phyloP scores from a whole-genome alignment of 257 asterid genomes.

The Solanum dulcamara region DNA sequence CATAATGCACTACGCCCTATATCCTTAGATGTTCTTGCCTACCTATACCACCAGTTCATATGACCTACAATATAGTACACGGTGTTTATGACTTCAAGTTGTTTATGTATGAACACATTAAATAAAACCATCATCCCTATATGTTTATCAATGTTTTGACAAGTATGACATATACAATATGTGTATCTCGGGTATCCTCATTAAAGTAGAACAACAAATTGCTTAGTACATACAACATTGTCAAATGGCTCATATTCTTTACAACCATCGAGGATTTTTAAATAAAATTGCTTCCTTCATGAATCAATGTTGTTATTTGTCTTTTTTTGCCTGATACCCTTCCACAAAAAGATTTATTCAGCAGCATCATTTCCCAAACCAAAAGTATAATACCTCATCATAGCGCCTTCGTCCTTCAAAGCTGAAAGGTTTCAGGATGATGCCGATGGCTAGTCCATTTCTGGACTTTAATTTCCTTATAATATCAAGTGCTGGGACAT shows the following conservation, averaged over 20 bases:
- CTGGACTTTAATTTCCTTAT: conserved; percentile 47
- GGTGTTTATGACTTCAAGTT: neutral
- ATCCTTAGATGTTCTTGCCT: neutral
- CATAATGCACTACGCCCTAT: neutral
- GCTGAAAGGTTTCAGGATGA: conserved; percentile 83
- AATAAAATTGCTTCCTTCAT: neutral
- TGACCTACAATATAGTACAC: neutral
- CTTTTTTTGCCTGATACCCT: neutral
- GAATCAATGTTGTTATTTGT: neutral
- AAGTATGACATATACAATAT: neutral
- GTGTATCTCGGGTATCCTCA: neutral
- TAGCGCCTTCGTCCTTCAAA: conserved; percentile 94
- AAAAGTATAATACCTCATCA: conserved; percentile 44
- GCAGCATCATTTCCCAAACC: neutral
- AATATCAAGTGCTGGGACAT: conserved; percentile 57
- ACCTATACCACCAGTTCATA: neutral
- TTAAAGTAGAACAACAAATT: neutral
- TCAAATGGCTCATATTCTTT: neutral
- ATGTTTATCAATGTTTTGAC: neutral
- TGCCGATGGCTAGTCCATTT: conserved; percentile 58
- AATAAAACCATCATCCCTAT: neutral
- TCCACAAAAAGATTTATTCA: neutral
- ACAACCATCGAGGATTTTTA: neutral
- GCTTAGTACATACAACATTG: neutral
- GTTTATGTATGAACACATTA: neutral